Percentiles rank a stretch among this genome's conserved stretches.
Evolutionary conservation across 169 alveolate genomes (phyloP).

Genomic region (Cryptosporidium felis): DNA sequence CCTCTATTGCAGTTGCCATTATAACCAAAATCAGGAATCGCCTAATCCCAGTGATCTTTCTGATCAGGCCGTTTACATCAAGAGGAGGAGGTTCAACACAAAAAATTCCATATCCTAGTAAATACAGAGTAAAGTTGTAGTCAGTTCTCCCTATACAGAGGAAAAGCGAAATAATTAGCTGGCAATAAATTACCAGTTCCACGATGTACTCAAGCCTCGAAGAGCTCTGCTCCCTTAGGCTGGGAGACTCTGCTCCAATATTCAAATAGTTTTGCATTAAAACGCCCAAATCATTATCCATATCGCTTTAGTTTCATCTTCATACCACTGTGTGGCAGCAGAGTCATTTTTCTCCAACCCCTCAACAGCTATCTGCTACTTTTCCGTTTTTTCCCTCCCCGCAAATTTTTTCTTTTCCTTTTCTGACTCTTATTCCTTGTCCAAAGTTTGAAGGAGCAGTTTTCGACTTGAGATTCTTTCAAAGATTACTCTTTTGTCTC

Average conservation of each 20-base stretch:
- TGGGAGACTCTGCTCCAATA: slow-evolving; percentile 3
- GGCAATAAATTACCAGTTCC: slow-evolving; percentile 40
- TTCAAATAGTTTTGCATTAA: slow-evolving; percentile 2
- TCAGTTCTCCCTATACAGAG: slow-evolving; percentile 62
- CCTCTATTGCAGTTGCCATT: slow-evolving; percentile 36
- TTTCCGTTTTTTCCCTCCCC: background rate
- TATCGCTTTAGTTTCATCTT: no score
- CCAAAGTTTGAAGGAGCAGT: no score
- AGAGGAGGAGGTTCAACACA: slow-evolving; percentile 60
- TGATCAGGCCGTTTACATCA: slow-evolving; percentile 48
- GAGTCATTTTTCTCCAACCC: no score
- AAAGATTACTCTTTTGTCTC: no score
- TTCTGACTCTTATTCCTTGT: no score
- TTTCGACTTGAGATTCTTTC: no score
- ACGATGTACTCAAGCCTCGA: slow-evolving; percentile 13
- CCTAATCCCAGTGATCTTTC: slow-evolving; percentile 67
- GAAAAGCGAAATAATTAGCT: slow-evolving; percentile 38
- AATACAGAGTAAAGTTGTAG: slow-evolving; percentile 43
- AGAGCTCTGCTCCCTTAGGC: background rate
- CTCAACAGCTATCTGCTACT: no score
- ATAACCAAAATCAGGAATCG: slow-evolving; percentile 19
- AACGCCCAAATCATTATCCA: slow-evolving; percentile 42
- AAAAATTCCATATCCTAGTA: slow-evolving; percentile 45
- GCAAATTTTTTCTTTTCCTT: no score
- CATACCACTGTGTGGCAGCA: no score